A percentile compares a stretch with the other conserved stretches of the same genome.
These are phyloP conservation scores for Aethionema arabicum DNA, from an alignment of 345 rosid genomes.

Conservation along the genomic window DNA sequence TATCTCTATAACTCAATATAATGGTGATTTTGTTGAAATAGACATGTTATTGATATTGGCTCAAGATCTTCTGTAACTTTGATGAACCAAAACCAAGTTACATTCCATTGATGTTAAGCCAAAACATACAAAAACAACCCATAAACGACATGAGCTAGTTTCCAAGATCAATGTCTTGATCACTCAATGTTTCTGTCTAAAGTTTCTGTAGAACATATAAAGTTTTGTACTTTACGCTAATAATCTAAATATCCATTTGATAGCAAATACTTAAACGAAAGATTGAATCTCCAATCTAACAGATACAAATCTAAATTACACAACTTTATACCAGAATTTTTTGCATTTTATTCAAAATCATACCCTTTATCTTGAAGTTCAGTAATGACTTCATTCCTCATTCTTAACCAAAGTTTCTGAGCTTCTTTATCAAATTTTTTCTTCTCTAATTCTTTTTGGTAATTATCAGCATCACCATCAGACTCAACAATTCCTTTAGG, in stretches of 20 bases:
- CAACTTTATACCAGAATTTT: slow-evolving; percentile 5
- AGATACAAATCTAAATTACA: slow-evolving; percentile 25
- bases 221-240: slow-evolving; percentile 16
- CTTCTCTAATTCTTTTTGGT: slow-evolving; percentile 63
- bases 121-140: slow-evolving; percentile 15
- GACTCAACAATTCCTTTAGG: slow-evolving; percentile 66
- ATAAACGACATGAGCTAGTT: slow-evolving; percentile 9
- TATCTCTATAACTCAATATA: slow-evolving; percentile 11
- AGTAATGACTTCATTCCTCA: slow-evolving; percentile 82
- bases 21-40: slow-evolving; percentile 11
- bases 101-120: slow-evolving; percentile 1
- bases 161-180: slow-evolving; percentile 7
- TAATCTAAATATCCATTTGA: not conserved
- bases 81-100: slow-evolving; percentile 7
- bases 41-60: not conserved
- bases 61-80: not conserved
- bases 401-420: slow-evolving; percentile 78
- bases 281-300: slow-evolving; percentile 2
- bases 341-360: slow-evolving; percentile 53
- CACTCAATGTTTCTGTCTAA: not conserved
- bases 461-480: slow-evolving; percentile 51
- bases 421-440: slow-evolving; percentile 72
- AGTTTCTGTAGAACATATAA: slow-evolving; percentile 7
- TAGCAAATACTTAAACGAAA: slow-evolving; percentile 12
- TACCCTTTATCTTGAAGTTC: slow-evolving; percentile 86